Conservation (phyloP, 2,329 filamentous ascomycete species). For the Paecilomyces sp. region DNA sequence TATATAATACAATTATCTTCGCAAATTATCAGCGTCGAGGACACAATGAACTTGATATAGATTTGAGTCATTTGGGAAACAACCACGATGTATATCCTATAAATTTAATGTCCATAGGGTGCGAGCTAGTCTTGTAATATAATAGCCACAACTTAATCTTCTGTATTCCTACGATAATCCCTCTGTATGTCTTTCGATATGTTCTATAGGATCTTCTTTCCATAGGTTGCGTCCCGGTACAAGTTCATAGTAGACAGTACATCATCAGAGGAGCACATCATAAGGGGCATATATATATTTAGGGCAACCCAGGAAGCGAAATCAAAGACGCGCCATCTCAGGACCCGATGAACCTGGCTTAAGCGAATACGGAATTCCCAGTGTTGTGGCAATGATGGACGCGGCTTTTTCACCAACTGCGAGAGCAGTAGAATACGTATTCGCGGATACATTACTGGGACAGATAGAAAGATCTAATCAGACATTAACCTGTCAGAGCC, state of each 20-base stretch:
- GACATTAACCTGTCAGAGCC: not conserved
- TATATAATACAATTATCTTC: not conserved
- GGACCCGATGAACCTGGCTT: not conserved
- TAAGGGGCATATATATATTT: too few relatives aligned
- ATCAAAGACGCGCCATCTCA: not conserved
- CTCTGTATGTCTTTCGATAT: too few relatives aligned
- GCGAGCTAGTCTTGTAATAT: not conserved
- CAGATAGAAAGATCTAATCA: constrained; percentile 18
- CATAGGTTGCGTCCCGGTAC: too few relatives aligned
- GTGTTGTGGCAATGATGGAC: constrained; percentile 21
- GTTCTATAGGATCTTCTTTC: too few relatives aligned
- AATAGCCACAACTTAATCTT: too few relatives aligned
- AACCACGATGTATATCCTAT: too few relatives aligned
- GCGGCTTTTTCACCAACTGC: constrained; percentile 39
- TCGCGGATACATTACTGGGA: constrained; percentile 32
- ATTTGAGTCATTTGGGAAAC: not conserved
- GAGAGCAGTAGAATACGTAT: constrained; percentile 42
- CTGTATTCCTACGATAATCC: too few relatives aligned
- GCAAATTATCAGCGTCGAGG: too few relatives aligned
- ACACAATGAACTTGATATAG: not conserved
- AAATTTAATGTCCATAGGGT: not conserved
- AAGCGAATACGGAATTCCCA: constrained; percentile 12
- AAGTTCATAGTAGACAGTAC: too few relatives aligned
- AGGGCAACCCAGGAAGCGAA: not conserved
- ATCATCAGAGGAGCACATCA: too few relatives aligned